Evolutionary conservation across 352 stramenopile genomes (phyloP).

Genomic region (Sclerospora graminicola): DNA sequence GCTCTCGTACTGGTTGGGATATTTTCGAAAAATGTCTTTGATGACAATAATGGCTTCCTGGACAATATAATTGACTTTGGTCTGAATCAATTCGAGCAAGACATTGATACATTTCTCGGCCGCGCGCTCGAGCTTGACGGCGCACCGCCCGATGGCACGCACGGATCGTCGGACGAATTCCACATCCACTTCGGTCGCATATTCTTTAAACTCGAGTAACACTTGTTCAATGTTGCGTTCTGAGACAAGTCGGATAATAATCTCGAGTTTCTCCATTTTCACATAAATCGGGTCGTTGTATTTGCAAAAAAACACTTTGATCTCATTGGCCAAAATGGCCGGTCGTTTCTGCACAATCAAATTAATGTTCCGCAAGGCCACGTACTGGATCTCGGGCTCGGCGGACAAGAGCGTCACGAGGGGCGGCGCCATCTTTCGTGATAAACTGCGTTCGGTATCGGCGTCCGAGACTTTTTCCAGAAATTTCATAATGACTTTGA

Average conservation of each 20-base stretch:
- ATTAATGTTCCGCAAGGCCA: constrained; percentile 99
- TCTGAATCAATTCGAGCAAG: constrained; percentile 97
- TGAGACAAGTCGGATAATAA: constrained; percentile 97
- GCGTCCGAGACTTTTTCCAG: constrained; percentile 92
- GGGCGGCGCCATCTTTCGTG: constrained; percentile 94
- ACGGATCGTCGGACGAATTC: constrained; percentile 98
- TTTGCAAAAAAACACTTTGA: constrained; percentile 98
- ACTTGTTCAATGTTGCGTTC: constrained; percentile 98
- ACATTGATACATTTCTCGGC: constrained; percentile 98
- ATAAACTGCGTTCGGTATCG: constrained; percentile 87
- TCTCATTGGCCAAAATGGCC: constrained; percentile 92
- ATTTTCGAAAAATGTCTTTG: constrained; percentile 99
- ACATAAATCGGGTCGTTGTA: constrained; percentile 98
- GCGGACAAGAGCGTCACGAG: constrained; percentile 98
- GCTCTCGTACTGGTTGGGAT: constrained; percentile 98
- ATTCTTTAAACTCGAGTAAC: constrained; percentile 98
- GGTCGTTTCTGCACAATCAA: constrained; percentile 98
- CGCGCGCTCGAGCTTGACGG: constrained; percentile 96
- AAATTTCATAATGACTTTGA: constrained; percentile 96
- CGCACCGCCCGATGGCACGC: constrained; percentile 94
- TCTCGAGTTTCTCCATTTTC: constrained; percentile 99
- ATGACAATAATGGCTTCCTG: constrained; percentile 99
- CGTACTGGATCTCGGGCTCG: constrained; percentile 98
- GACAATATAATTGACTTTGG: constrained; percentile 99
- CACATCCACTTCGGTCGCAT: constrained; percentile 98